These are phyloP conservation scores for Ustilago curta DNA, from an alignment of 1,284 basidiomycete species.

Conservation along the genomic window DNA sequence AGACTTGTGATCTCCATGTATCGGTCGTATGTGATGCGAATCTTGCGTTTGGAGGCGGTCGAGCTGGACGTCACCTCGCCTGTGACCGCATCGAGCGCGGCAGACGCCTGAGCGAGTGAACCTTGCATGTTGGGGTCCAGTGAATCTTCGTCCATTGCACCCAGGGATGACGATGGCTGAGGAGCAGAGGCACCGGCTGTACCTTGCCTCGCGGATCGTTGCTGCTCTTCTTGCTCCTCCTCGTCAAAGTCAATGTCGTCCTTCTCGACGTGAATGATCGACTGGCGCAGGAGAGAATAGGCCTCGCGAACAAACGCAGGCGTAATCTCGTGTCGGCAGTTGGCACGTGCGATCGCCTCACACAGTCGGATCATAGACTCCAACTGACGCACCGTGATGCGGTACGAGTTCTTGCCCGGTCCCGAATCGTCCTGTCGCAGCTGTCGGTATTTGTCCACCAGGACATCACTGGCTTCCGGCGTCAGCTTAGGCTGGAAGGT, in stretches of 20 bases:
- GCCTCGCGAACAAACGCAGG: conserved; percentile 96
- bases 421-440: conserved; percentile 89
- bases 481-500: conserved; percentile 90
- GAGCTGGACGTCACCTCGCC: conserved; percentile 28
- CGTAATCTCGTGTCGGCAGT: conserved; percentile 82
- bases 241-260: conserved; percentile 98
- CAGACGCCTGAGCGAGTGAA: conserved; percentile 70
- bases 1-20: conserved; percentile 91
- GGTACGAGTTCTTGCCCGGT: conserved; percentile 88
- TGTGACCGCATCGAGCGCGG: conserved; percentile 59
- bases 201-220: conserved; percentile 43
- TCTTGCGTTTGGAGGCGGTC: conserved; percentile 71
- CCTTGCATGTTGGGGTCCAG: conserved; percentile 75
- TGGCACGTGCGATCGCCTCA: conserved; percentile 96
- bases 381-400: conserved; percentile 94
- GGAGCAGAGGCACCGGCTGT: conserved; percentile 5
- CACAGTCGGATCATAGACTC: conserved; percentile 97
- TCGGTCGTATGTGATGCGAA: conserved; percentile 94
- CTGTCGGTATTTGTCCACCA: conserved; percentile 95
- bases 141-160: conserved; percentile 65
- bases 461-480: conserved; percentile 87
- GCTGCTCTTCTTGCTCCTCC: conserved; percentile 77
- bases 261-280: conserved; percentile 99
- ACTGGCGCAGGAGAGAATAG: conserved; percentile 90
- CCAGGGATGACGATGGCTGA: conserved; percentile 45